Evolutionary conservation across 495 filamentous ascomycete genomes (phyloP).

Genomic region (Neurospora africana): DNA sequence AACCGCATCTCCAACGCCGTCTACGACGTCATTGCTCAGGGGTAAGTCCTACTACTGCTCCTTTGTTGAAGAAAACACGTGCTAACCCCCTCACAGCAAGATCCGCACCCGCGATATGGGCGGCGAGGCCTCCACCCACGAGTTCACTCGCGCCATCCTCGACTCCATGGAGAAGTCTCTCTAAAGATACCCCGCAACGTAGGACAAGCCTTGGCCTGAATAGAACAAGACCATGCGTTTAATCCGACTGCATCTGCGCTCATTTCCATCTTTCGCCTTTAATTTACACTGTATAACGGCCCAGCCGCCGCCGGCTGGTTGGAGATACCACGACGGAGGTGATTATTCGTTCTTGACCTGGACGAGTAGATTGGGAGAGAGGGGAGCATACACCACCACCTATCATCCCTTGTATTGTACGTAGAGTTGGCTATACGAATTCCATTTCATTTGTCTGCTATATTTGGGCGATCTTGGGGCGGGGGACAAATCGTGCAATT

Average conservation of each 20-base stretch:
- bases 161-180: slow-evolving; percentile 70
- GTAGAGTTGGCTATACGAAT: neutral
- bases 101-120: slow-evolving; percentile 91
- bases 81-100: slow-evolving; percentile 46
- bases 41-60: slow-evolving; percentile 45
- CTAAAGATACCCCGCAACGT: slow-evolving; percentile 11
- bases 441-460: neutral
- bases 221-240: neutral
- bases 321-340: neutral
- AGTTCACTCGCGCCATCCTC: slow-evolving; percentile 89
- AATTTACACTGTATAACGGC: neutral
- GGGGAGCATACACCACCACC: neutral
- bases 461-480: neutral
- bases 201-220: neutral
- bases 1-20: slow-evolving; percentile 97
- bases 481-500: neutral
- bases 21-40: slow-evolving; percentile 89
- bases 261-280: neutral
- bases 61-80: neutral
- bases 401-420: neutral
- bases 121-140: slow-evolving; percentile 75
- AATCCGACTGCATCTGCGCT: neutral
- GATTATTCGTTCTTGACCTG: neutral
- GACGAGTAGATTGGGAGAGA: slow-evolving; percentile 3
- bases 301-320: neutral